Base-by-base conservation (phyloP, 176 grass and related monocot genomes). In the Carex scoparia region DNA sequence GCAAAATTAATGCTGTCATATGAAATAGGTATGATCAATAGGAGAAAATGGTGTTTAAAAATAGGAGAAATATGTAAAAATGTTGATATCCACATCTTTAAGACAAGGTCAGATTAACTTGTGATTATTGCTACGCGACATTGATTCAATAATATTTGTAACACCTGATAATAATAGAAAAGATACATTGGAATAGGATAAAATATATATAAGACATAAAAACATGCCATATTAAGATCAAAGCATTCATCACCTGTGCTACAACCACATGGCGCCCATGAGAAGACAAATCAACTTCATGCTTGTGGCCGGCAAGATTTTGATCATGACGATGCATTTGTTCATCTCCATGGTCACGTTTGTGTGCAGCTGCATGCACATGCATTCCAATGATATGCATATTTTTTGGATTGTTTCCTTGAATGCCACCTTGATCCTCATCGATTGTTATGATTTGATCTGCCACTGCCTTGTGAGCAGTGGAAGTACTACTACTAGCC, bases 321-420 rank as follows among this genome's bases (percentile, higher is more conserved):
- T 86, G 76, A 60, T 28, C 14, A 62, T 74, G 53, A 40, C 75
- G 67, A 32, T 89, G 82, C n/a, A 44, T 69, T 4, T 91, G 83
- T 61, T 28, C 73, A 67, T 54, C 23, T 42, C 79, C 56, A 10
- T 91, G 89, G 53, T 70, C 85, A 13, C 89, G 88, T 70, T 61
- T 69, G 63, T 94, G 92, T 13, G 87, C 81, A 18, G 81, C 81
- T 14, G 81, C 92, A 35, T 91, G 90, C 57, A 88, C 93, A 86
- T 84, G 88, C 67, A 92, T 84, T 48, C 93, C 87, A 1, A 95
- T 87, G 37, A 91, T 91, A 87, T 92, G 93, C 88, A 92, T 87
- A 49, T 89, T 86, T 71, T 81, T 86, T 56, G 63, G 61, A 23
- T 60, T 65, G 0, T 61, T 69, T 15, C 84, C 28, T 31, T 28